Percentiles rank a stretch among this genome's conserved stretches.
Conservation (phyloP, 441 rosid species). For the Syzygium malaccense region DNA sequence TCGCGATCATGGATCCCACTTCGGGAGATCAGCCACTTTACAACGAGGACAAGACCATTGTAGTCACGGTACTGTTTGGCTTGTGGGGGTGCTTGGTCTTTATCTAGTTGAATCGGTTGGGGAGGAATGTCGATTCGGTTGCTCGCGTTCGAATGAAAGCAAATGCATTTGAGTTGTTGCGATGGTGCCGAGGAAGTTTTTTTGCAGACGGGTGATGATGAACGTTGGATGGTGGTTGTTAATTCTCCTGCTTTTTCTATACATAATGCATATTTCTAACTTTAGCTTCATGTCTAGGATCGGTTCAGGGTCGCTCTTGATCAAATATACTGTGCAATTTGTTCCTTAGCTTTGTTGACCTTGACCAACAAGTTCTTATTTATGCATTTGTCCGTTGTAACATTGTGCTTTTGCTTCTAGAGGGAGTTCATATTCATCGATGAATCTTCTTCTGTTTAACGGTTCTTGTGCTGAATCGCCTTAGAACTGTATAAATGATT, state of each 20-base stretch:
- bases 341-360: neutral
- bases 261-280: neutral
- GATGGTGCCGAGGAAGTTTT: neutral
- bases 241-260: neutral
- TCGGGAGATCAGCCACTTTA: constrained; percentile 99
- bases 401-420: neutral
- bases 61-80: constrained; percentile 63
- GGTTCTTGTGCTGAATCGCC: neutral
- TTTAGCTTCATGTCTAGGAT: neutral
- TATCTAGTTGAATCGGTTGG: neutral
- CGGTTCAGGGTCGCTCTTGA: neutral
- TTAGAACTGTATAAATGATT: neutral
- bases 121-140: neutral
- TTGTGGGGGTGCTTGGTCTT: neutral
- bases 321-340: neutral
- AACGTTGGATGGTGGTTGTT: neutral
- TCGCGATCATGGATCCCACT: constrained; percentile 91
- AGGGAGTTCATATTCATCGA: neutral
- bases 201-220: neutral
- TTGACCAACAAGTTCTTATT: neutral
- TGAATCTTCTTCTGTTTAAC: neutral
- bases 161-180: neutral
- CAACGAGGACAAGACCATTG: constrained; percentile 81
- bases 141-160: neutral
- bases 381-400: neutral